These are phyloP conservation scores for Apophysomyces ossiformis DNA, from an alignment of 371 early-diverging fungal species.

Conservation along the genomic window DNA sequence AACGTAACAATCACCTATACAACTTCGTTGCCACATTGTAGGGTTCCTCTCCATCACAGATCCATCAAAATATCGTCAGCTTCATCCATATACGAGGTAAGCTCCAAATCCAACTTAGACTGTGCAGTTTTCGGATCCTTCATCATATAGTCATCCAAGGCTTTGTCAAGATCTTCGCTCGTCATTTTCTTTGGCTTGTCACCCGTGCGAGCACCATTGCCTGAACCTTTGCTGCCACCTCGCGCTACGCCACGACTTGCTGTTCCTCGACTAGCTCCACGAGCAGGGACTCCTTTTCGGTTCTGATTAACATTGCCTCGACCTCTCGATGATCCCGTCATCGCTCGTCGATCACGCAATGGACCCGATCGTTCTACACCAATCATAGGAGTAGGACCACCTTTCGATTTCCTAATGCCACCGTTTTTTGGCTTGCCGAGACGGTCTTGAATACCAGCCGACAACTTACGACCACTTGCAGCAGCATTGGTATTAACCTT, in stretches of 20 bases:
- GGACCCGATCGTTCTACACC: slow-evolving; percentile 23
- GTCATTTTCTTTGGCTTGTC: slow-evolving; percentile 21
- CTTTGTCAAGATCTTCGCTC: slow-evolving; percentile 44
- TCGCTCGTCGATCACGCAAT: slow-evolving; percentile 9
- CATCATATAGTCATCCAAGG: slow-evolving; percentile 55
- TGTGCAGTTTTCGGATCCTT: slow-evolving; percentile 55
- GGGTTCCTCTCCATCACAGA: slow-evolving; percentile 12
- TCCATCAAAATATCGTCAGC: slow-evolving; percentile 18
- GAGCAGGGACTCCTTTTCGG: background rate
- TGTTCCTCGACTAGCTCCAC: background rate
- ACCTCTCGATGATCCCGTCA: background rate
- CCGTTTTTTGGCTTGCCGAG: slow-evolving; percentile 34
- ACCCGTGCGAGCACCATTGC: background rate
- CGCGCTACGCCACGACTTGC: background rate
- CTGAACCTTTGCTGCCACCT: slow-evolving; percentile 3
- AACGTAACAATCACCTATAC: background rate
- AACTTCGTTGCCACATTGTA: slow-evolving; percentile 6
- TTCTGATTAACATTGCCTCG: background rate
- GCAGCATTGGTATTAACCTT: slow-evolving; percentile 16
- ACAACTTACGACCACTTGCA: slow-evolving; percentile 14
- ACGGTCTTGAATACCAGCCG: slow-evolving; percentile 39
- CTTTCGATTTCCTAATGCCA: slow-evolving; percentile 30
- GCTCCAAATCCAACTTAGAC: slow-evolving; percentile 48
- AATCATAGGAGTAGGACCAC: slow-evolving; percentile 22
- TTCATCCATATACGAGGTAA: slow-evolving; percentile 50